phyloP scores from a whole-genome alignment of 2,329 filamentous ascomycete species.

The Fusarium haematococcum region DNA sequence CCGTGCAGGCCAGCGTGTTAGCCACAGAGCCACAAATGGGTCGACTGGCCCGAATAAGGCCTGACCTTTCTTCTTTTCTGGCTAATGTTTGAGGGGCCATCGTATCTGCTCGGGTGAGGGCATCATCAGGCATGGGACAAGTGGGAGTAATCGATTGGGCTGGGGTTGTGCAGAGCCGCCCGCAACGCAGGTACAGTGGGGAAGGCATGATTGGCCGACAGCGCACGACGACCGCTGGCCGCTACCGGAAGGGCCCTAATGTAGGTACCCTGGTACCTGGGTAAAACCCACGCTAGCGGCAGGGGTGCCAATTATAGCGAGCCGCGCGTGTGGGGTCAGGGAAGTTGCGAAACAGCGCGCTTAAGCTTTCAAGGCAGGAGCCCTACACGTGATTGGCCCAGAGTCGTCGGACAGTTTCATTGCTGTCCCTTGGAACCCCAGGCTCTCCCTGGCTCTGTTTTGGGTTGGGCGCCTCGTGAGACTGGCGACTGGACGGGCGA shows the following conservation, averaged over 20 bases:
- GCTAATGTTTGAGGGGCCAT: neutral
- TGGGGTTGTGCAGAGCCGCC: slow-evolving; percentile 13
- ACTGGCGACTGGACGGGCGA: slow-evolving; percentile 33
- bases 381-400: slow-evolving; percentile 22
- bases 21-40: slow-evolving; percentile 17
- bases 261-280: neutral
- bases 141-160: slow-evolving; percentile 23
- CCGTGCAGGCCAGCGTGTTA: neutral
- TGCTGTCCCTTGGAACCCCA: neutral
- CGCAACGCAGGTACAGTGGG: slow-evolving; percentile 37
- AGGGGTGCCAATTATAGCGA: slow-evolving; percentile 35
- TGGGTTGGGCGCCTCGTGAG: slow-evolving; percentile 43
- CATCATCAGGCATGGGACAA: slow-evolving; percentile 22
- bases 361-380: slow-evolving; percentile 15
- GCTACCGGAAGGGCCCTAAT: slow-evolving; percentile 20
- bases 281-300: neutral
- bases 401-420: slow-evolving; percentile 8
- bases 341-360: slow-evolving; percentile 40
- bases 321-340: slow-evolving; percentile 30
- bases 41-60: slow-evolving; percentile 15
- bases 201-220: slow-evolving; percentile 35
- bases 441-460: slow-evolving; percentile 17
- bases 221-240: slow-evolving; percentile 21
- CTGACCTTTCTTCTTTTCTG: slow-evolving; percentile 6
- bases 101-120: slow-evolving; percentile 19